Evolutionary conservation across 192 early-diverging fungal genomes (phyloP).

Genomic region (Cladochytrium replicatum): DNA sequence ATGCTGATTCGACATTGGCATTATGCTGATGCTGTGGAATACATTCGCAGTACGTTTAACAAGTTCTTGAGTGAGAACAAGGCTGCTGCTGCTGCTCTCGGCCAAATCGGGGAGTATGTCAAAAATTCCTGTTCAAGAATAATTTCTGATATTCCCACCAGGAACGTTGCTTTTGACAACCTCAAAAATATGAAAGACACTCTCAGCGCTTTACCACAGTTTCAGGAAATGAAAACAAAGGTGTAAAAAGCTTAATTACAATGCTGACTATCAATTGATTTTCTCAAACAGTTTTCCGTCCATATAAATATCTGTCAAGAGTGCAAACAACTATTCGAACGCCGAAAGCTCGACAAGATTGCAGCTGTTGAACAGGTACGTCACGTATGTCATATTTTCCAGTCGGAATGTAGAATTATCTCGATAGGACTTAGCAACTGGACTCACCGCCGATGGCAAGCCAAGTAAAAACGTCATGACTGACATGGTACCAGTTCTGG

Average conservation of each 20-base stretch:
- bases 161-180: constrained; percentile 16
- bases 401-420: constrained; percentile 7
- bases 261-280: not conserved
- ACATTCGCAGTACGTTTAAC: constrained; percentile 63
- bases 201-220: constrained; percentile 72
- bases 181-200: constrained; percentile 82
- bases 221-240: constrained; percentile 69
- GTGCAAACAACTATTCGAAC: constrained; percentile 66
- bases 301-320: constrained; percentile 82
- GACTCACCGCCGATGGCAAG: constrained; percentile 58
- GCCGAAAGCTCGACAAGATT: constrained; percentile 52
- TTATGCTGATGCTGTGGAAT: constrained; percentile 66
- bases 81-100: constrained; percentile 36
- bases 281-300: constrained; percentile 52
- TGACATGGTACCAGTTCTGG: constrained; percentile 54
- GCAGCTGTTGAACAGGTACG: constrained; percentile 70
- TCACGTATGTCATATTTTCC: constrained; percentile 1
- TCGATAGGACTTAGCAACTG: constrained; percentile 60
- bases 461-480: constrained; percentile 42
- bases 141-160: not conserved
- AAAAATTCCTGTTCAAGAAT: too few relatives aligned
- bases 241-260: too few relatives aligned
- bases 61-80: constrained; percentile 73
- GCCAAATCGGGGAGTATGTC: constrained; percentile 7
- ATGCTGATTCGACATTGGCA: constrained; percentile 65